Percentiles rank a stretch among this genome's conserved stretches.
These are phyloP conservation scores for Hypoxylon sp. DNA, from an alignment of 2,329 filamentous ascomycete genomes.

Conservation along the genomic window DNA sequence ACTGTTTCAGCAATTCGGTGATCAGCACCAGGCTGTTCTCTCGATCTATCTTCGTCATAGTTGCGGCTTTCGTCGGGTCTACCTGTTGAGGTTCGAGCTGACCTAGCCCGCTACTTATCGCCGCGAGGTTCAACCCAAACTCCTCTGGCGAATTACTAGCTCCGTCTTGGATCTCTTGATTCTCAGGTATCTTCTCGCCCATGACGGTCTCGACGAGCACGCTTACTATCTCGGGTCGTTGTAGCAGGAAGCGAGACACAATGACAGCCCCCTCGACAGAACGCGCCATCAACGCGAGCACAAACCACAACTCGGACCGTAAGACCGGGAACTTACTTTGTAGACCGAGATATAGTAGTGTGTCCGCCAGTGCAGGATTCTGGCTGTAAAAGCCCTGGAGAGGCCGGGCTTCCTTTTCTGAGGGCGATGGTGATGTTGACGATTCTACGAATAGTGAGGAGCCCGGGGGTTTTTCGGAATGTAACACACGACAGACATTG, in stretches of 20 bases:
- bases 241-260: constrained; percentile 61
- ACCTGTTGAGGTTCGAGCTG: constrained; percentile 63
- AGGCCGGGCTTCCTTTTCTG: constrained; percentile 17
- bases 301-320: constrained; percentile 73
- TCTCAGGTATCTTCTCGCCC: constrained; percentile 56
- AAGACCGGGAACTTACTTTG: constrained; percentile 72
- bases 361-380: constrained; percentile 59
- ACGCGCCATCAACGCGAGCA: constrained; percentile 72
- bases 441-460: constrained; percentile 42
- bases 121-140: constrained; percentile 22
- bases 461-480: constrained; percentile 55
- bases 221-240: constrained; percentile 58
- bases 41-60: constrained; percentile 67
- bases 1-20: constrained; percentile 66
- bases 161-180: constrained; percentile 18
- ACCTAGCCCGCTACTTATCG: constrained; percentile 14
- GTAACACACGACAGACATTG: constrained; percentile 68
- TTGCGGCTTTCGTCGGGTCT: constrained; percentile 60
- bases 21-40: constrained; percentile 74
- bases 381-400: constrained; percentile 61
- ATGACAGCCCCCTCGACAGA: constrained; percentile 64
- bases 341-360: constrained; percentile 67
- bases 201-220: constrained; percentile 66
- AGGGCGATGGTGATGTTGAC: constrained; percentile 17
- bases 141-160: background rate